Conservation (phyloP, 2,329 filamentous ascomycete genomes). For the Cladosporium sphaerospermum region DNA sequence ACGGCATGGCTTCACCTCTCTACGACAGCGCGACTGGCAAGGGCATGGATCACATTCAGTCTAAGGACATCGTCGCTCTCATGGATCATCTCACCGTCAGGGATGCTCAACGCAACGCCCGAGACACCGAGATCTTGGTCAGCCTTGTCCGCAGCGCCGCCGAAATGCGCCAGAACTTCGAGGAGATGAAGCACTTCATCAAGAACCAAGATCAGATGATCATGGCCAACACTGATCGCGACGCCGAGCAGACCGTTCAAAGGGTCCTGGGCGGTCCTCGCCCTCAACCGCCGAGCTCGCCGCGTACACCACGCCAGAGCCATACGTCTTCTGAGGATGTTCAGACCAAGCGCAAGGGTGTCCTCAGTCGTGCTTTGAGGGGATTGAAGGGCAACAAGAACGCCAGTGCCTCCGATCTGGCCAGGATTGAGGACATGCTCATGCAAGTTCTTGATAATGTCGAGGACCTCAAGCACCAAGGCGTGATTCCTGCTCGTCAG, state of each 20-base stretch:
- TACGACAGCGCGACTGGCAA: slow-evolving; percentile 85
- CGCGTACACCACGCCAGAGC: slow-evolving; percentile 47
- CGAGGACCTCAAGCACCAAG: slow-evolving; percentile 52
- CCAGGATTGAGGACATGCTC: slow-evolving; percentile 47
- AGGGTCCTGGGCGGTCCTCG: slow-evolving; percentile 79
- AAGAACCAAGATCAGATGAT: slow-evolving; percentile 85
- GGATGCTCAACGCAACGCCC: slow-evolving; percentile 90
- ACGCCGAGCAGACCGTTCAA: slow-evolving; percentile 78
- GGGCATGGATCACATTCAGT: slow-evolving; percentile 86
- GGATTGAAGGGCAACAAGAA: slow-evolving; percentile 76
- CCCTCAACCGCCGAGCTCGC: slow-evolving; percentile 63
- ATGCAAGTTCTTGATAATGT: slow-evolving; percentile 89
- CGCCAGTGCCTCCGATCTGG: slow-evolving; percentile 68
- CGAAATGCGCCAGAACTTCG: slow-evolving; percentile 95
- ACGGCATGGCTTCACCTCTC: slow-evolving; percentile 81
- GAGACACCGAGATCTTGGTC: slow-evolving; percentile 93
- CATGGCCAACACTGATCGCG: slow-evolving; percentile 78
- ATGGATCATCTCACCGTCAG: slow-evolving; percentile 99
- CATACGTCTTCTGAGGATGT: slow-evolving; percentile 51
- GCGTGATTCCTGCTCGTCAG: slow-evolving; percentile 19
- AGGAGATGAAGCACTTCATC: slow-evolving; percentile 89
- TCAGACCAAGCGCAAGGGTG: slow-evolving; percentile 76
- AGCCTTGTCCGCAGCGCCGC: slow-evolving; percentile 88
- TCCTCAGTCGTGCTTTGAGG: slow-evolving; percentile 92
- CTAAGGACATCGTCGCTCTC: slow-evolving; percentile 89